A percentile compares a stretch with the other conserved stretches of the same genome.
phyloP scores from a whole-genome alignment of 164 flowering plant genomes.

The Nymphaea colorata region DNA sequence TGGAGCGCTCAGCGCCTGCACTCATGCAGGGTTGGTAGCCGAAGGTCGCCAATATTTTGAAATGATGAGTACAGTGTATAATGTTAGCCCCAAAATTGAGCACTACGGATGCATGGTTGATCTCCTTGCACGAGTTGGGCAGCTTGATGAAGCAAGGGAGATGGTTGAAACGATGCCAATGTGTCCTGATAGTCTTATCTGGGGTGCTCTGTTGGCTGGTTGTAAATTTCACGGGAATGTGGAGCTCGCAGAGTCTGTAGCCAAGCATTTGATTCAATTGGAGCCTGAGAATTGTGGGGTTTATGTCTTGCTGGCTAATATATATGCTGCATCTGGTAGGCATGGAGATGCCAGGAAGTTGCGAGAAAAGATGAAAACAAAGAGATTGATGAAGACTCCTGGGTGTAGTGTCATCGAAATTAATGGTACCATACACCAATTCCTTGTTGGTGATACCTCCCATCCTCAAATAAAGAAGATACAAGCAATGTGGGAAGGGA shows the following conservation, averaged over 20 bases:
- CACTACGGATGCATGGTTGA: slow-evolving; percentile 42
- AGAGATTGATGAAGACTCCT: slow-evolving; percentile 11
- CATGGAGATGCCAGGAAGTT: slow-evolving; percentile 14
- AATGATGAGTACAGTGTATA: slow-evolving; percentile 15
- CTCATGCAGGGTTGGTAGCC: slow-evolving; percentile 21
- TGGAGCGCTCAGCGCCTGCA: slow-evolving; percentile 23
- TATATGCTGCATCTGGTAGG: slow-evolving; percentile 19
- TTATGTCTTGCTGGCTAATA: slow-evolving; percentile 22
- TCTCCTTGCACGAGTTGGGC: slow-evolving; percentile 27
- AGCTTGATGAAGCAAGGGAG: slow-evolving; percentile 17
- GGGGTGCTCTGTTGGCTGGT: slow-evolving; percentile 28
- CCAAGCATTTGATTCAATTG: slow-evolving; percentile 14
- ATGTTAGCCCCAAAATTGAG: slow-evolving; percentile 19
- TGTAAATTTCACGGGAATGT: slow-evolving; percentile 20
- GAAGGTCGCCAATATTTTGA: slow-evolving; percentile 19
- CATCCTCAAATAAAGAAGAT: slow-evolving; percentile 18
- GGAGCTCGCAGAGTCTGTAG: slow-evolving; percentile 17
- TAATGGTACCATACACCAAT: slow-evolving; percentile 12
- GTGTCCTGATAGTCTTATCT: slow-evolving; percentile 22
- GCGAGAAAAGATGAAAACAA: slow-evolving; percentile 12
- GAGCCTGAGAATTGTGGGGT: slow-evolving; percentile 20
- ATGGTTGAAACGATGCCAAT: slow-evolving; percentile 26
- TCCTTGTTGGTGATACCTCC: slow-evolving; percentile 14
- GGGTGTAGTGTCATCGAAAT: slow-evolving; percentile 23
- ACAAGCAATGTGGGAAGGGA: slow-evolving; percentile 18